phyloP scores from a whole-genome alignment of 169 alveolate genomes.

The Plasmodium coatneyi region DNA sequence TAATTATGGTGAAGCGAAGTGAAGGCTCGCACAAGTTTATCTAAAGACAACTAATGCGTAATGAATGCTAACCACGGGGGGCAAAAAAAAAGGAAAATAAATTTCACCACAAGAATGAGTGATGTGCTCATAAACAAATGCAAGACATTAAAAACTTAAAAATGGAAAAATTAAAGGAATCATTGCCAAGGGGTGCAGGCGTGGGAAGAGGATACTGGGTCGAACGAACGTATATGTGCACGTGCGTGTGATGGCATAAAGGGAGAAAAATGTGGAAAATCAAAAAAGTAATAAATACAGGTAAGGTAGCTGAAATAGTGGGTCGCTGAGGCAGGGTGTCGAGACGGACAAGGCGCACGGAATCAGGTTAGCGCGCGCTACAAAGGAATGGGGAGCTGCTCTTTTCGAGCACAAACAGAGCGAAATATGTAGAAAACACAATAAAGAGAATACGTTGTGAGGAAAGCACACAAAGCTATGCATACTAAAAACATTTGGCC shows the following conservation, averaged over 20 bases:
- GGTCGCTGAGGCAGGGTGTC: neutral
- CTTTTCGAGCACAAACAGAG: slow-evolving; percentile 45
- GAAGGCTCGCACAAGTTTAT: neutral
- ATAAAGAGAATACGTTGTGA: slow-evolving; percentile 61
- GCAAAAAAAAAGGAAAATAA: neutral
- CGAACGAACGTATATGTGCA: neutral
- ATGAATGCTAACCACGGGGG: neutral
- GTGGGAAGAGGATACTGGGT: neutral
- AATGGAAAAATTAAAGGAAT: neutral
- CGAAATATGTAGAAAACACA: slow-evolving; percentile 63
- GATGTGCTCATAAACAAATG: slow-evolving; percentile 1
- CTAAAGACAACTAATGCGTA: neutral
- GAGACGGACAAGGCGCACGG: neutral
- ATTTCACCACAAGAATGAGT: neutral
- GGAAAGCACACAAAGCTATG: slow-evolving; percentile 64
- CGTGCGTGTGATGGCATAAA: neutral
- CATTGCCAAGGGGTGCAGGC: neutral
- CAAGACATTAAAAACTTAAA: neutral
- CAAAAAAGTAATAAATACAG: neutral
- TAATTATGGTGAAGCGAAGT: neutral
- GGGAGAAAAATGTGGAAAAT: neutral
- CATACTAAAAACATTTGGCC: slow-evolving; percentile 72
- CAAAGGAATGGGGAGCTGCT: slow-evolving; percentile 11
- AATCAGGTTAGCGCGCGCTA: neutral
- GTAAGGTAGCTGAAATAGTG: neutral